These are phyloP conservation scores for Blepharisma japonicum DNA, from an alignment of 73 alveolate genomes.

Conservation along the genomic window DNA sequence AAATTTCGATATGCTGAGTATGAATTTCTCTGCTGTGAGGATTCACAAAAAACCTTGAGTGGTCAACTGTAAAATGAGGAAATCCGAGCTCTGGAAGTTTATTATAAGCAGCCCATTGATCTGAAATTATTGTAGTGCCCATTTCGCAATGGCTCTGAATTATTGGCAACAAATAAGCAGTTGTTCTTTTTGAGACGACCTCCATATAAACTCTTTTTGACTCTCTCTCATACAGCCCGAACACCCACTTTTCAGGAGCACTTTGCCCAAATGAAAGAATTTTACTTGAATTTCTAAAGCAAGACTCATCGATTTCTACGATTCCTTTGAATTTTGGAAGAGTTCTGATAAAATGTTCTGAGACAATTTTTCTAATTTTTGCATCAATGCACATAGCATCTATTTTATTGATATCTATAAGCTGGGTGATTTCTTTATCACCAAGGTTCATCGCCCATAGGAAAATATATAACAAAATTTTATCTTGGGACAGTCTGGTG, in stretches of 20 bases:
- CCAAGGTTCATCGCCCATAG: background rate
- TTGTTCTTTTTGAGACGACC: slow-evolving; percentile 12
- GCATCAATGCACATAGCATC: background rate
- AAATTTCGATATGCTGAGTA: slow-evolving; percentile 30
- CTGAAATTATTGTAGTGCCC: slow-evolving; percentile 30
- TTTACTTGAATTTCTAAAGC: background rate
- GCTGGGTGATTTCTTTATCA: background rate
- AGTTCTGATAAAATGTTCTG: slow-evolving; percentile 15
- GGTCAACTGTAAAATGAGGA: slow-evolving; percentile 37
- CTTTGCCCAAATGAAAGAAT: background rate
- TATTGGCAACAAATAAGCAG: slow-evolving; percentile 2
- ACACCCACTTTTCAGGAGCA: slow-evolving; percentile 29
- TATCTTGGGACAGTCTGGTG: background rate
- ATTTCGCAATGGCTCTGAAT: slow-evolving; percentile 16
- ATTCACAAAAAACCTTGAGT: slow-evolving; percentile 30
- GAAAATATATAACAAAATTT: background rate
- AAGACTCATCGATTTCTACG: slow-evolving; percentile 33
- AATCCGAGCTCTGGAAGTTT: slow-evolving; percentile 20
- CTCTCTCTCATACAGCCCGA: slow-evolving; percentile 29
- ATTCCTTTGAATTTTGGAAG: slow-evolving; percentile 22
- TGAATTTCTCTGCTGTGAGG: slow-evolving; percentile 31
- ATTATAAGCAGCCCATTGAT: slow-evolving; percentile 36
- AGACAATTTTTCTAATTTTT: background rate
- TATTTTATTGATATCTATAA: background rate
- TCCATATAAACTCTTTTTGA: slow-evolving; percentile 24